These are phyloP conservation scores for Mycena crocata DNA, from an alignment of 768 basidiomycete genomes.

Conservation along the genomic window DNA sequence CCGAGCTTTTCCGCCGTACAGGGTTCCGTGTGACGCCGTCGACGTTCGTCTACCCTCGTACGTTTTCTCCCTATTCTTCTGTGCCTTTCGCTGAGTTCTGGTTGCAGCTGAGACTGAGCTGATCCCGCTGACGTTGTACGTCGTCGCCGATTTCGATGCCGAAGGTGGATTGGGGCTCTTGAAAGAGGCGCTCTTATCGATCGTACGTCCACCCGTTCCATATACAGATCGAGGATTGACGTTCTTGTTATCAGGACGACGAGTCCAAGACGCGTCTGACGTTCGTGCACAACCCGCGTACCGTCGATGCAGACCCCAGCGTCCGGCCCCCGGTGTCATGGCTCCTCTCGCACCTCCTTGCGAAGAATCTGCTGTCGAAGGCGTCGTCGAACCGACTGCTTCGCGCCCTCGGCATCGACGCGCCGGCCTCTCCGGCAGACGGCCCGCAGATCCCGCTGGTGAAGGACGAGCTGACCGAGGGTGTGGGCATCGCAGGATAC, in stretches of 20 bases:
- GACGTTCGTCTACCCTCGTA: conserved; percentile 76
- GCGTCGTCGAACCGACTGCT: conserved; percentile 53
- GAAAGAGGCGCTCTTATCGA: conserved; percentile 64
- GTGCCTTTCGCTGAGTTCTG: not conserved
- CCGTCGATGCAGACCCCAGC: conserved; percentile 28
- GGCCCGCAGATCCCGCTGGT: conserved; percentile 54
- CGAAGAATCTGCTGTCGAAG: conserved; percentile 52
- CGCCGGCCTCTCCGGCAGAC: conserved; percentile 25
- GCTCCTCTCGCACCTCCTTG: conserved; percentile 63
- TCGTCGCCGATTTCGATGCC: conserved; percentile 85
- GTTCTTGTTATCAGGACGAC: conserved; percentile 50
- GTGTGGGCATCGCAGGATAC: conserved; percentile 47
- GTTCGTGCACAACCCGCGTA: conserved; percentile 79
- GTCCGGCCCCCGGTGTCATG: conserved; percentile 51
- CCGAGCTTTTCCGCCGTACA: conserved; percentile 61
- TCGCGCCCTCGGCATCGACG: conserved; percentile 47
- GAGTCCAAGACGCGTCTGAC: conserved; percentile 69
- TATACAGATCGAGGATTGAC: not conserved
- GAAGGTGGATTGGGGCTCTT: conserved; percentile 66
- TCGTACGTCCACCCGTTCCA: not conserved
- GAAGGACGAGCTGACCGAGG: conserved; percentile 47
- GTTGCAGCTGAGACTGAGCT: conserved; percentile 44
- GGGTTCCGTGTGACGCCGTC: conserved; percentile 54
- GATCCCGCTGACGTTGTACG: conserved; percentile 63
- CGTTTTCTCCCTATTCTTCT: conserved; percentile 33